Base-by-base conservation (phyloP, 192 early-diverging fungal genomes). In the Chytriomyces hyalinus region DNA sequence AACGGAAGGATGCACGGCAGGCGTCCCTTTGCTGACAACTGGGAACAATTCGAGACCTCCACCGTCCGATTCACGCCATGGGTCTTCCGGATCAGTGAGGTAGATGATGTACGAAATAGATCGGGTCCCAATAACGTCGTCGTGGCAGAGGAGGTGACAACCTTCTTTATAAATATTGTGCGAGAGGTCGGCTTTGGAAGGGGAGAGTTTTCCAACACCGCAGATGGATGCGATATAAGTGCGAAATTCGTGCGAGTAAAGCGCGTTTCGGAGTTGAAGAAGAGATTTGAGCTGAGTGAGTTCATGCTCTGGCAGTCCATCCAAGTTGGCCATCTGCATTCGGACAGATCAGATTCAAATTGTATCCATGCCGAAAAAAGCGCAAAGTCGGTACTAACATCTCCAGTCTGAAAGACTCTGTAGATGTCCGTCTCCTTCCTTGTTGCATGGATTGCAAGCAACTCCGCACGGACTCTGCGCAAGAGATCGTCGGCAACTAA, bases 401-500 rank as follows among this genome's bases (percentile, higher is more conserved):
- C 53, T 22, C 93, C 92, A 10, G 92, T 92, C 83, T 93, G 92
- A 76, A 90, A 82, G 73, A 92, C 90, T 26, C 92, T 91, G 87
- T 93, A 93, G 46, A 94, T 93, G 67, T 94, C 93, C 1, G 93
- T 94, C 76, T 94, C 93, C 84, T 94, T 94, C n/a, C 83, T 78
- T 8, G 92, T 93, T 70, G 91, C 93, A 65, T 91, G 88, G 60
- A 94, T 75, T 3, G 80, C 80, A 49, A 86, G 77, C 65, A 93
- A 88, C 80, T 94, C 93, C 11, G 82, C 76, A 8, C 92, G 85
- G 26, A 93, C 92, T 59, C 83, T 83, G 6, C 83, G 80, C 13
- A 94, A 75, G 47, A 94, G 84, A 6, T 79, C 73, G 65, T 92
- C 90, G 64, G 84, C 76, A 66, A 91, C 80, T 44, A 94, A 84